Percentiles rank a stretch among this genome's conserved stretches.
phyloP scores from a whole-genome alignment of 805 yeast genomes.

The Metschnikowia koreensis region DNA sequence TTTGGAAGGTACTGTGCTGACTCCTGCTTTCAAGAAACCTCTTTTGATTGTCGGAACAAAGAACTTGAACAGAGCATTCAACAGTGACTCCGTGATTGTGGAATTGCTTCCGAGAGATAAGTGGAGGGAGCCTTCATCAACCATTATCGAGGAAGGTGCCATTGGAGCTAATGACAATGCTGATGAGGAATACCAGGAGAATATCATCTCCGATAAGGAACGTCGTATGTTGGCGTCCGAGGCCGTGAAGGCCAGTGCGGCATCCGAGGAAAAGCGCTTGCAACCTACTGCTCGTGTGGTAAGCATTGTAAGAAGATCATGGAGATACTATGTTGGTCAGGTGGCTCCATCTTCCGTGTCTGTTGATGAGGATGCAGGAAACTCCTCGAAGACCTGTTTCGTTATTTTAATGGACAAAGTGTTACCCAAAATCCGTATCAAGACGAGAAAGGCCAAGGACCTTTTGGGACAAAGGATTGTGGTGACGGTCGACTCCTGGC shows the following conservation, averaged over 20 bases:
- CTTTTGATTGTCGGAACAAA: conserved; percentile 78
- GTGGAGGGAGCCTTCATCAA: conserved; percentile 85
- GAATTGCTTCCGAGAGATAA: conserved; percentile 80
- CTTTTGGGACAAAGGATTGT: conserved; percentile 88
- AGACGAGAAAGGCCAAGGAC: conserved; percentile 82
- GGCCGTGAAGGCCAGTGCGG: conserved; percentile 59
- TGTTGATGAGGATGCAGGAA: conserved; percentile 49
- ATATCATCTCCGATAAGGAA: conserved; percentile 63
- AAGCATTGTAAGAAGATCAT: conserved; percentile 82
- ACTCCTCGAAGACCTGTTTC: conserved; percentile 74
- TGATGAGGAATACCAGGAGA: conserved; percentile 51
- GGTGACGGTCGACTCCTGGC: conserved; percentile 92
- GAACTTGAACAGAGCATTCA: conserved; percentile 84
- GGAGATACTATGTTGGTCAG: conserved; percentile 97
- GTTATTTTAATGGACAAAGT: conserved; percentile 87
- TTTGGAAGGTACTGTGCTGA: conserved; percentile 78
- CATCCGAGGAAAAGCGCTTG: conserved; percentile 42
- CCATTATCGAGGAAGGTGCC: conserved; percentile 72
- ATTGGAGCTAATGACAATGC: conserved; percentile 60
- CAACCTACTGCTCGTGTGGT: conserved; percentile 96
- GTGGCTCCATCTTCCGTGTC: conserved; percentile 72
- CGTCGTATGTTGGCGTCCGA: conserved; percentile 72
- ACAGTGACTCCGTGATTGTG: conserved; percentile 87
- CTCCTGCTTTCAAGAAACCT: conserved; percentile 75
- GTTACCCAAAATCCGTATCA: conserved; percentile 81